Evolutionary conservation across 2,329 filamentous ascomycete genomes (phyloP), one percentile per base, ranked within the genome.

Genomic region (Lecanicillium sp.): DNA sequence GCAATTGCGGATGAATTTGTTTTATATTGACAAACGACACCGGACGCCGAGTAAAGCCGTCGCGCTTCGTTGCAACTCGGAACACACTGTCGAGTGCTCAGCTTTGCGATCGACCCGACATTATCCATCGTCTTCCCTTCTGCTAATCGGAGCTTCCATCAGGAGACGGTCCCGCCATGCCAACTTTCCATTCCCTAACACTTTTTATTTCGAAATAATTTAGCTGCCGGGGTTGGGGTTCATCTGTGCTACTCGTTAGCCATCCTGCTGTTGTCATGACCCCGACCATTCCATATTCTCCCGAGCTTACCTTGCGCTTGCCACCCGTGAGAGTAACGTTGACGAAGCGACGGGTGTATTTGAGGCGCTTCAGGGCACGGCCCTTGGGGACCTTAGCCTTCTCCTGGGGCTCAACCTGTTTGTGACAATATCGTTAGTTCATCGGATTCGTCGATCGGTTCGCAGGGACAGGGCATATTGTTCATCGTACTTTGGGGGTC

Each of bases 371-470:
- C 75, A 92, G 87, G 57, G 90, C 90, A 64, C 90, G 88, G 64
- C 90, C 90, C 82, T 96, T 96, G 65, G 90, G 88, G 58, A 74
- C 78, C 85, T 97, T 96, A 73, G 85, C 76, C 84, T 95, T 95
- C 83, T 96, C 89, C 72, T 89, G 84, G 44, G 77, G 71, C 72
- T 92, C 86, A 69, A 90, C 84, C 84, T 88, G 44, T 57, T 25
- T 47, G 41, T 29, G 37, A 37, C 33, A 36, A 32, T 38, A 10
- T 53, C 43, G 52, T 61, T 46, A 60, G 58, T 54, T 25, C 33
- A 53, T 54, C 48, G 52, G 44, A 17, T 41, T 55, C 45, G 47
- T 44, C 45, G 40, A n/a, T 39, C 39, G 17, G 15, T 39, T 44
- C 27, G 48, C n/a, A 40, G 37, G 46, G 38, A 36, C 44, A 43